A percentile compares a stretch with the other conserved stretches of the same genome.
Evolutionary conservation across 225 moss, liverwort and hornwort species (phyloP).

Genomic region (Marchantia polymorpha): DNA sequence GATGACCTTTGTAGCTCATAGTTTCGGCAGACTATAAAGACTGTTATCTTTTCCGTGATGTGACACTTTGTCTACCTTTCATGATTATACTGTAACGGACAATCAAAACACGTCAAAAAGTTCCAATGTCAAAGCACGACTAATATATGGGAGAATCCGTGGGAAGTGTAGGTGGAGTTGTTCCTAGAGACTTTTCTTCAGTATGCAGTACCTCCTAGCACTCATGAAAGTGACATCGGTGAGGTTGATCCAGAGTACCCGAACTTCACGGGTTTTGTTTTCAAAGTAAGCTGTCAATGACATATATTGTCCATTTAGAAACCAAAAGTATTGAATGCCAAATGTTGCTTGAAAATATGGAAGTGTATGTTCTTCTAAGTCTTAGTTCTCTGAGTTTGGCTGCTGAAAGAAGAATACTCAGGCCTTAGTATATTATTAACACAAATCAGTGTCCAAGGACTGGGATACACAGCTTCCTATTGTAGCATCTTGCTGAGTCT

Average conservation of each 20-base stretch:
- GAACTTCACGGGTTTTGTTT: constrained; percentile 89
- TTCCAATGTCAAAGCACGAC: background rate
- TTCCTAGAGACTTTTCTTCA: constrained; percentile 83
- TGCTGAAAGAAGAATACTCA: background rate
- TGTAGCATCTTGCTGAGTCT: no score
- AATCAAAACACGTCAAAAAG: background rate
- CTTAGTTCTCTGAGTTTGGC: background rate
- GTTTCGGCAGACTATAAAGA: background rate
- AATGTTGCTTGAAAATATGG: background rate
- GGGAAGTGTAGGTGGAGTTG: constrained; percentile 64
- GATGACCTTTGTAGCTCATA: background rate
- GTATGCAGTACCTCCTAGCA: constrained; percentile 66
- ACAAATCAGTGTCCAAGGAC: no score
- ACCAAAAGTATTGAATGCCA: background rate
- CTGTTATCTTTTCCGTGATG: background rate
- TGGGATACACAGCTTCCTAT: no score
- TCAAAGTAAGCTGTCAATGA: constrained; percentile 57
- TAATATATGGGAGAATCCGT: background rate
- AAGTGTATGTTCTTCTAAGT: background rate
- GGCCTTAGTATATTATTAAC: background rate
- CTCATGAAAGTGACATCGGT: constrained; percentile 72
- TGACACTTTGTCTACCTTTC: background rate
- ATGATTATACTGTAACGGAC: background rate
- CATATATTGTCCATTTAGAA: no score
- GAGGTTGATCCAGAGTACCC: constrained; percentile 88